A percentile compares a stretch with the other conserved stretches of the same genome.
phyloP scores from a whole-genome alignment of 805 yeast species.

The Wickerhamiella vanderwaltii region DNA sequence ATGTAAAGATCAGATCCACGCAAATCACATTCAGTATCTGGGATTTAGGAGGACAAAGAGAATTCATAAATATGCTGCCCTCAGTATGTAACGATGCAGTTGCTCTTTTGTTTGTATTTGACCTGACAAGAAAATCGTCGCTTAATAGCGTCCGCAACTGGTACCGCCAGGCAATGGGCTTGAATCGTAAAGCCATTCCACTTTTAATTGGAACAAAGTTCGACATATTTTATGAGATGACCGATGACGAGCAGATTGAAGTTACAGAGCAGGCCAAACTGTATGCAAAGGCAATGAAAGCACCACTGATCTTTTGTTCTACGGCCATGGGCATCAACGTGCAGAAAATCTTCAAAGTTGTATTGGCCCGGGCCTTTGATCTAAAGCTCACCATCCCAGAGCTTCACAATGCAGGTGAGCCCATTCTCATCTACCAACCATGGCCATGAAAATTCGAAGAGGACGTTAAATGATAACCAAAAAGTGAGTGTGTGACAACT shows the following conservation, averaged over 20 bases:
- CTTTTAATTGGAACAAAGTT: slow-evolving; percentile 87
- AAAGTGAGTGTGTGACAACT: too few relatives aligned
- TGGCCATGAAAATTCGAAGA: slow-evolving; percentile 25
- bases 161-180: slow-evolving; percentile 85
- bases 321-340: slow-evolving; percentile 86
- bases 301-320: slow-evolving; percentile 74
- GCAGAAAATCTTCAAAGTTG: slow-evolving; percentile 84
- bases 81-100: slow-evolving; percentile 86
- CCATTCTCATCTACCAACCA: slow-evolving; percentile 55
- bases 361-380: slow-evolving; percentile 83
- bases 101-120: slow-evolving; percentile 82
- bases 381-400: slow-evolving; percentile 73
- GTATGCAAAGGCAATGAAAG: slow-evolving; percentile 82
- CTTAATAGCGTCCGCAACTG: slow-evolving; percentile 83
- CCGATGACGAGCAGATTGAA: slow-evolving; percentile 70
- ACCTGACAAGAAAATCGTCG: slow-evolving; percentile 74
- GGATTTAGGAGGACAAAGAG: slow-evolving; percentile 94
- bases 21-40: slow-evolving; percentile 84
- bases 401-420: slow-evolving; percentile 79
- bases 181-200: slow-evolving; percentile 83
- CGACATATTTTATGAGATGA: slow-evolving; percentile 70
- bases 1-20: slow-evolving; percentile 70
- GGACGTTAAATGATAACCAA: too few relatives aligned
- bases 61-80: slow-evolving; percentile 91
- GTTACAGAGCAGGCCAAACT: slow-evolving; percentile 70